phyloP scores from a whole-genome alignment of 768 basidiomycete genomes.

The Termitomyces sp. region DNA sequence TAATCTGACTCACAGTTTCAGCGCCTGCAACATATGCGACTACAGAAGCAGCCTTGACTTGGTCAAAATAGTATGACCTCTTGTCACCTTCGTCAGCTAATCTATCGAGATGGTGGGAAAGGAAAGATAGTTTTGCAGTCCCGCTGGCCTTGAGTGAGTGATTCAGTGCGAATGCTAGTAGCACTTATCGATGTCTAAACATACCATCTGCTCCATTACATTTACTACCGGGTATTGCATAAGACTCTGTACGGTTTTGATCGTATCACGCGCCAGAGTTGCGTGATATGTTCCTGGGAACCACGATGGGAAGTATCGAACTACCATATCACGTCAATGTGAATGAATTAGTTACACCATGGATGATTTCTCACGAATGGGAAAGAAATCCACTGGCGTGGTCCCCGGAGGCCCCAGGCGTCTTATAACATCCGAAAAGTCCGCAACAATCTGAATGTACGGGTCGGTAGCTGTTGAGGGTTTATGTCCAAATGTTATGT shows the following conservation, averaged over 20 bases:
- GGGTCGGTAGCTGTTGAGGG: not conserved
- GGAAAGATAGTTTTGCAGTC: not conserved
- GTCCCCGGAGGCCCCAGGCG: constrained; percentile 5
- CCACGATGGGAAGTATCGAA: constrained; percentile 25
- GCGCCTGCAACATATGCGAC: constrained; percentile 22
- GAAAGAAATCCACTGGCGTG: constrained; percentile 10
- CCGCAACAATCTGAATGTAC: constrained; percentile 3
- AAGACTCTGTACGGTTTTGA: not conserved
- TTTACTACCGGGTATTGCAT: not conserved
- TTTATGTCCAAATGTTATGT: constrained; percentile 10
- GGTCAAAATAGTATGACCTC: not conserved
- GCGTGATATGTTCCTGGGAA: constrained; percentile 21
- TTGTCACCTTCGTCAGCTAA: not conserved
- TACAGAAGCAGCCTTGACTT: constrained; percentile 13
- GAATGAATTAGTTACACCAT: too few relatives aligned
- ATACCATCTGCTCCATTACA: constrained; percentile 25
- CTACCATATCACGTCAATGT: constrained; percentile 8
- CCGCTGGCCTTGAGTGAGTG: not conserved
- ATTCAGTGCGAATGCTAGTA: not conserved
- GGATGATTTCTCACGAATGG: constrained; percentile 4
- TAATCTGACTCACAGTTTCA: constrained; percentile 25
- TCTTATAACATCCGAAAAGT: not conserved
- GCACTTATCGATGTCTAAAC: not conserved
- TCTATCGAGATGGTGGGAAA: not conserved
- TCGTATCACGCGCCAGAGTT: constrained; percentile 13